Evolutionary conservation across 129 eudicot genomes (phyloP).

Genomic region (Dittrichia graveolens): DNA sequence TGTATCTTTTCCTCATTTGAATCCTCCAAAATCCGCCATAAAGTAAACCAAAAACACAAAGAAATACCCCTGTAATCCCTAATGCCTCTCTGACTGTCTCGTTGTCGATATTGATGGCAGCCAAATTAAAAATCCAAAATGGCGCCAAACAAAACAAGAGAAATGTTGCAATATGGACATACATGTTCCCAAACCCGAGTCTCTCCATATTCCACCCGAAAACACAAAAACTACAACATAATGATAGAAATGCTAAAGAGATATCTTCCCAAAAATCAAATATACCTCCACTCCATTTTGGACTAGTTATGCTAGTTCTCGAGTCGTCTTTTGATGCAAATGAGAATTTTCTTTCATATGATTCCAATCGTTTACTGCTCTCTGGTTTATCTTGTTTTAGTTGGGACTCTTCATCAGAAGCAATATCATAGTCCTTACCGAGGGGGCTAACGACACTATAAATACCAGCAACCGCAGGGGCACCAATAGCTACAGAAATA

Average conservation of each 20-base stretch:
- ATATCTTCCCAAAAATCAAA: conserved; percentile 57
- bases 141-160: conserved; percentile 61
- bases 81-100: conserved; percentile 43
- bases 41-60: conserved; percentile 56
- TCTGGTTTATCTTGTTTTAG: conserved; percentile 17
- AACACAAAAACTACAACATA: conserved; percentile 54
- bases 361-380: conserved; percentile 26
- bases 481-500: conserved; percentile 50
- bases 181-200: conserved; percentile 68
- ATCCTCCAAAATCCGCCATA: conserved; percentile 73
- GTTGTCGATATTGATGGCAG: conserved; percentile 51
- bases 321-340: conserved; percentile 38
- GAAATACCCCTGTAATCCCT: conserved; percentile 46
- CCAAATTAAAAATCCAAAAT: conserved; percentile 57
- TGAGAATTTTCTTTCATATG: conserved; percentile 36
- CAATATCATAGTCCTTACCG: conserved; percentile 52
- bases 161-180: conserved; percentile 54
- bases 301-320: conserved; percentile 28
- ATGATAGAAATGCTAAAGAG: conserved; percentile 42
- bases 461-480: conserved; percentile 58
- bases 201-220: conserved; percentile 70
- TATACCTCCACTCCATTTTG: conserved; percentile 58
- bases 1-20: conserved; percentile 53
- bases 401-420: conserved; percentile 46
- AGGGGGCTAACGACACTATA: conserved; percentile 58